Percentiles rank a stretch among this genome's conserved stretches.
Evolutionary conservation across 78 protist genomes (phyloP).

Genomic region (Blattamonas nauphoetae): DNA sequence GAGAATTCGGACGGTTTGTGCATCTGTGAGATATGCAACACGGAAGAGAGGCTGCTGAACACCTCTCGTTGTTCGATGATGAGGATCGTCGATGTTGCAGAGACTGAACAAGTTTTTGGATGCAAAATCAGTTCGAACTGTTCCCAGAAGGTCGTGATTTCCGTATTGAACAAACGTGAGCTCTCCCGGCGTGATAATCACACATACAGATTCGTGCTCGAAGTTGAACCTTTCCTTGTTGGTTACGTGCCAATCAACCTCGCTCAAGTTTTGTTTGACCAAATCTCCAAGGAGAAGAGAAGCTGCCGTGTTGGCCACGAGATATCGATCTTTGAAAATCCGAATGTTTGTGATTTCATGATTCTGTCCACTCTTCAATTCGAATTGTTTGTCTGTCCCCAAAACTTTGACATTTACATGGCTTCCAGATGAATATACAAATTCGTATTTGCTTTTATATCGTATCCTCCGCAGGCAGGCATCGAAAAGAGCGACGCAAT

Average conservation of each 20-base stretch:
- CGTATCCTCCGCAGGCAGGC: constrained; percentile 3
- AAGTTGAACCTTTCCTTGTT: background rate
- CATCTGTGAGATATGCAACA: background rate
- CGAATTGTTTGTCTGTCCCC: background rate
- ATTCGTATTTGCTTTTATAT: background rate
- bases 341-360: background rate
- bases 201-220: background rate
- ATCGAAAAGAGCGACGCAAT: constrained; percentile 7
- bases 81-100: background rate
- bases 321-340: background rate
- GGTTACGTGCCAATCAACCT: background rate
- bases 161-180: background rate
- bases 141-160: background rate
- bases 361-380: background rate
- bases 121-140: background rate
- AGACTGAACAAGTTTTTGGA: background rate
- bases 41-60: background rate
- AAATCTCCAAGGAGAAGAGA: constrained; percentile 11
- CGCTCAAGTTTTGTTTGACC: background rate
- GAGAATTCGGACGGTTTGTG: background rate
- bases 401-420: background rate
- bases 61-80: background rate
- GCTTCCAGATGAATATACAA: background rate
- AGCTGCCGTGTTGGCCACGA: background rate
- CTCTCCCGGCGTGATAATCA: background rate